phyloP scores from a whole-genome alignment of 2,329 filamentous ascomycete genomes.

The Knufia petricola region DNA sequence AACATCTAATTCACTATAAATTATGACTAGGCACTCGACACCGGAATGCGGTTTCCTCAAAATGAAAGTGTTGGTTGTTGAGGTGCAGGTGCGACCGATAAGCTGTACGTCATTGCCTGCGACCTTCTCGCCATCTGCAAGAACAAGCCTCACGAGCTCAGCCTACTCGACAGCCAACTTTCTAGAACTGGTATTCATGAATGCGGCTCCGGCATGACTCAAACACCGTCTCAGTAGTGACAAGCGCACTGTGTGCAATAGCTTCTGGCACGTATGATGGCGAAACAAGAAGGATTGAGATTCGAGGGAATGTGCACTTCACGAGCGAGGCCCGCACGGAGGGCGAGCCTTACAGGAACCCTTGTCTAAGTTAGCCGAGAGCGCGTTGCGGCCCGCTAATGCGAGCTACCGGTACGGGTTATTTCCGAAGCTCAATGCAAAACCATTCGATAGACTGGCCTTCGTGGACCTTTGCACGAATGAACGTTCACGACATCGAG shows the following conservation, averaged over 20 bases:
- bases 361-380: no score
- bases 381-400: no score
- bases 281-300: background rate
- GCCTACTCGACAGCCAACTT: background rate
- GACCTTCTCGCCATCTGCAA: conserved; percentile 1
- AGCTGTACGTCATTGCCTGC: background rate
- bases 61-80: conserved; percentile 20
- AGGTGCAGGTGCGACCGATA: conserved; percentile 15
- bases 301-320: background rate
- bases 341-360: background rate
- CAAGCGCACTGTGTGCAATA: no score
- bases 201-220: background rate
- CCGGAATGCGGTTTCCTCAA: background rate
- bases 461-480: no score
- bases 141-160: background rate
- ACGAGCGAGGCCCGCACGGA: background rate
- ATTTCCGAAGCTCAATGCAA: no score
- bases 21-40: background rate
- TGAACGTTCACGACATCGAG: no score
- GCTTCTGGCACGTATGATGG: no score
- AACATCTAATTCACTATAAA: conserved; percentile 2
- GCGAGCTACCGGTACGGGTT: no score
- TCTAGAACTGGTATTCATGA: background rate
- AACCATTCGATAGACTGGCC: no score
- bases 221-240: no score